Evolutionary conservation across 352 stramenopile species (phyloP).

Genomic region (Phytopythium ostracodes): DNA sequence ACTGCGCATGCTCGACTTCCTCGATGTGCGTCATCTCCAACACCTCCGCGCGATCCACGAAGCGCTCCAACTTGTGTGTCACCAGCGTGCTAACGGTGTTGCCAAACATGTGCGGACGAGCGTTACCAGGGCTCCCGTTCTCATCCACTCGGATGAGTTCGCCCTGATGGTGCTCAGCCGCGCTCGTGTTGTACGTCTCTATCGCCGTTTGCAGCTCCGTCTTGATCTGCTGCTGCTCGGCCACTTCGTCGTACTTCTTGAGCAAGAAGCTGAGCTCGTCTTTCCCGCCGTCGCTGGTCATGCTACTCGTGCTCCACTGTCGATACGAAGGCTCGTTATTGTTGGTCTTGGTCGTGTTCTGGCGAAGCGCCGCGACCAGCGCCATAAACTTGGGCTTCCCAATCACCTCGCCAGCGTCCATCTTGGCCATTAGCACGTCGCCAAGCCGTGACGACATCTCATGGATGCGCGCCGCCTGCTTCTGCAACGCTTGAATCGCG

Average conservation of each 20-base stretch:
- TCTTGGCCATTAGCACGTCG: slow-evolving; percentile 42
- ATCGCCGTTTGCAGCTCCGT: slow-evolving; percentile 44
- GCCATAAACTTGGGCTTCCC: slow-evolving; percentile 37
- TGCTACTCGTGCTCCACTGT: slow-evolving; percentile 28
- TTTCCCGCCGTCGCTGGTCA: slow-evolving; percentile 35
- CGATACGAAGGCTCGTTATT: slow-evolving; percentile 8
- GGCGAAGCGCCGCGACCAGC: slow-evolving; percentile 46
- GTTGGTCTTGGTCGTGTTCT: slow-evolving; percentile 19
- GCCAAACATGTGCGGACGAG: slow-evolving; percentile 6
- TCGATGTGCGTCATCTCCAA: slow-evolving; percentile 69
- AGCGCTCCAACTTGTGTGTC: slow-evolving; percentile 51
- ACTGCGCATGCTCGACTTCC: slow-evolving; percentile 68
- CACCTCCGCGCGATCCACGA: slow-evolving; percentile 59
- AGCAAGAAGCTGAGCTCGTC: slow-evolving; percentile 71
- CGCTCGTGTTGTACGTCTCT: slow-evolving; percentile 19
- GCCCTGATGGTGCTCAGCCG: slow-evolving; percentile 24
- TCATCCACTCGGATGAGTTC: slow-evolving; percentile 7
- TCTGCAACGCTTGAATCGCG: slow-evolving; percentile 33
- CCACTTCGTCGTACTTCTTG: slow-evolving; percentile 61
- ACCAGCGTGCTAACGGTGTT: slow-evolving; percentile 21
- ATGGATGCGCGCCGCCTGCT: slow-evolving; percentile 37
- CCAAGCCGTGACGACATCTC: slow-evolving; percentile 36
- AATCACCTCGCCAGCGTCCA: slow-evolving; percentile 49
- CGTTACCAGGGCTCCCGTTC: not conserved
- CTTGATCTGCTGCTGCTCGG: slow-evolving; percentile 50